A percentile compares a stretch with the other conserved stretches of the same genome.
Evolutionary conservation across 2,329 filamentous ascomycete species (phyloP).

Genomic region (Penicillium glabrum): DNA sequence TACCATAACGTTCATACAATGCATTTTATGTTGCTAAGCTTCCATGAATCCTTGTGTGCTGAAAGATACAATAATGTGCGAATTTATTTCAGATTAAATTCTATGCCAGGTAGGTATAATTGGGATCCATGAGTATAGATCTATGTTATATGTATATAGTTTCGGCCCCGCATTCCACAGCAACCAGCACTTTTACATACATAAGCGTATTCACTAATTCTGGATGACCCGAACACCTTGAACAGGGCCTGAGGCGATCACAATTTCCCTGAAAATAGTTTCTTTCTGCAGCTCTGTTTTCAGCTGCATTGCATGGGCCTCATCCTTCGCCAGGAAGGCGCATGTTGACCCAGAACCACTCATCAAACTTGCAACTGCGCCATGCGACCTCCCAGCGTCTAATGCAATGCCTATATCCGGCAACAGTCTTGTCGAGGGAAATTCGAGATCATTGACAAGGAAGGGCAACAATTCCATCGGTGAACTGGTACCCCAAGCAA

Average conservation of each 20-base stretch:
- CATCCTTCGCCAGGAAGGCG: constrained; percentile 5
- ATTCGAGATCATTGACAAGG: constrained; percentile 5
- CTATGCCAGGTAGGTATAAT: no score
- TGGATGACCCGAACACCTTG: neutral
- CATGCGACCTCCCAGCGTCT: neutral
- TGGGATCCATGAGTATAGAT: no score
- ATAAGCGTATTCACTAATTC: neutral
- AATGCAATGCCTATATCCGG: constrained; percentile 4
- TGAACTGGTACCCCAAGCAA: neutral
- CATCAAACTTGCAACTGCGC: constrained; percentile 1
- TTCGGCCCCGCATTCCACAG: neutral
- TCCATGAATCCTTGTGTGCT: neutral
- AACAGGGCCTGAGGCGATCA: constrained; percentile 2
- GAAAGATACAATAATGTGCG: no score
- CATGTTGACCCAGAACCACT: constrained; percentile 10
- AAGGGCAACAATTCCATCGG: neutral
- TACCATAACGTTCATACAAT: neutral
- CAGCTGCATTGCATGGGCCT: neutral
- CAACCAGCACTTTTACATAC: neutral
- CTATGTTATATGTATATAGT: no score
- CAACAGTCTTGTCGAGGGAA: neutral
- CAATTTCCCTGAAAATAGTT: neutral
- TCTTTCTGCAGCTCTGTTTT: neutral
- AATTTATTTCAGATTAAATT: no score
- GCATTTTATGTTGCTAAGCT: neutral